phyloP scores from a whole-genome alignment of 768 basidiomycete genomes.

The Tylopilus rubrobrunneus region DNA sequence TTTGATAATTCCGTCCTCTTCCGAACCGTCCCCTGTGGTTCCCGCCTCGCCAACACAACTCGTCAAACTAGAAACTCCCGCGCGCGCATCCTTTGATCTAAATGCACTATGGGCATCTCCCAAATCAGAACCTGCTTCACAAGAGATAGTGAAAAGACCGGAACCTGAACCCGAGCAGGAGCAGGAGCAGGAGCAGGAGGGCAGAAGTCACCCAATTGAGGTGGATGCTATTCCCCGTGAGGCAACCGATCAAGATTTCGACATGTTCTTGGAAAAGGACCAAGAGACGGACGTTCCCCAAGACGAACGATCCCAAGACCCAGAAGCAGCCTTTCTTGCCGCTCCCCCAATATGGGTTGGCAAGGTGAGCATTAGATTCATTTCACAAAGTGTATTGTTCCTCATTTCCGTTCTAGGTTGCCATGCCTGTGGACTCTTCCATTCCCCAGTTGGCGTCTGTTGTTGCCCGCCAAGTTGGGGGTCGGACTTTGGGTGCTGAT shows the following conservation, averaged over 20 bases:
- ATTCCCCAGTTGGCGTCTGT: slow-evolving; percentile 64
- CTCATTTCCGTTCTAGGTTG: slow-evolving; percentile 46
- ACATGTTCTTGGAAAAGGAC: slow-evolving; percentile 75
- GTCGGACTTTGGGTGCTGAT: slow-evolving; percentile 52
- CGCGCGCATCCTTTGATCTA: slow-evolving; percentile 63
- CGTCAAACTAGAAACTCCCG: slow-evolving; percentile 41
- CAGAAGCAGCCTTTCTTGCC: slow-evolving; percentile 51
- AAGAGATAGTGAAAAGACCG: slow-evolving; percentile 20
- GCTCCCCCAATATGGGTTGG: slow-evolving; percentile 68
- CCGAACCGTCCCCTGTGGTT: slow-evolving; percentile 22
- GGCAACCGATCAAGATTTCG: slow-evolving; percentile 78
- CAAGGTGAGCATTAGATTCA: slow-evolving; percentile 45
- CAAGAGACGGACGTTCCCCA: slow-evolving; percentile 32
- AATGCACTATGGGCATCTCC: slow-evolving; percentile 67
- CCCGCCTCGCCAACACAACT: slow-evolving; percentile 21
- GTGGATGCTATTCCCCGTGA: slow-evolving; percentile 34
- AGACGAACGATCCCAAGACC: slow-evolving; percentile 32
- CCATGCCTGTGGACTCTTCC: slow-evolving; percentile 75
- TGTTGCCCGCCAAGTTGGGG: slow-evolving; percentile 76
- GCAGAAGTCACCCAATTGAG: slow-evolving; percentile 44
- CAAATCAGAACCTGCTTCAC: slow-evolving; percentile 25
- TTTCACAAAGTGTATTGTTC: background rate
- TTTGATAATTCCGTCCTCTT: slow-evolving; percentile 46
- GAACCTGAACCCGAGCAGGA: slow-evolving; percentile 22
- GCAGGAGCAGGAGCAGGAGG: slow-evolving; percentile 25